phyloP scores from a whole-genome alignment of 2,329 filamentous ascomycete genomes.

The Paradendryphiella salina region DNA sequence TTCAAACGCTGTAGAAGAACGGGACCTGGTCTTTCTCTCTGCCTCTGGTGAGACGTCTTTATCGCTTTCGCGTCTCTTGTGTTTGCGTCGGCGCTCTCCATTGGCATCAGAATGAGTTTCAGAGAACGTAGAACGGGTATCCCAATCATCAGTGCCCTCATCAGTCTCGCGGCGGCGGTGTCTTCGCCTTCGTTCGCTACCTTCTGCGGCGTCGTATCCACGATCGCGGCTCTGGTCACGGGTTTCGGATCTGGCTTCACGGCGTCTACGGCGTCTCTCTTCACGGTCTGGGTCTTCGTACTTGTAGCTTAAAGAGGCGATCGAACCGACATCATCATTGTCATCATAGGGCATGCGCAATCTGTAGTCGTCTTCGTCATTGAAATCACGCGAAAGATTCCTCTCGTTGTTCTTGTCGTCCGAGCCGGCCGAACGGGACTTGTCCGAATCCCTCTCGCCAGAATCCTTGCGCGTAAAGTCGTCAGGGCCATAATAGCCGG shows the following conservation, averaged over 20 bases:
- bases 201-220: slow-evolving; percentile 39
- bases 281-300: slow-evolving; percentile 38
- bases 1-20: slow-evolving; percentile 47
- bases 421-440: slow-evolving; percentile 41
- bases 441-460: slow-evolving; percentile 39
- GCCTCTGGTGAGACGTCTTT: slow-evolving; percentile 33
- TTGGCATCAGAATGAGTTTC: slow-evolving; percentile 44
- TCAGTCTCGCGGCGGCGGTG: slow-evolving; percentile 44
- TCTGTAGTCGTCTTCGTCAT: slow-evolving; percentile 16
- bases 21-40: slow-evolving; percentile 30
- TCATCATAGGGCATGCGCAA: slow-evolving; percentile 21
- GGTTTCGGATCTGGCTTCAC: slow-evolving; percentile 25
- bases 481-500: slow-evolving; percentile 42
- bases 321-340: slow-evolving; percentile 31
- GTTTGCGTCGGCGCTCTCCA: slow-evolving; percentile 42
- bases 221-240: slow-evolving; percentile 45
- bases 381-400: slow-evolving; percentile 23
- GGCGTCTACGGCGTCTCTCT: slow-evolving; percentile 33
- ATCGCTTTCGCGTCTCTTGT: slow-evolving; percentile 40
- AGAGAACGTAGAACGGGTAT: slow-evolving; percentile 47
- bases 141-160: slow-evolving; percentile 46
- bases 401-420: slow-evolving; percentile 36
- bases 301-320: slow-evolving; percentile 32
- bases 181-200: slow-evolving; percentile 35
- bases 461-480: slow-evolving; percentile 24